Conservation (phyloP, 805 yeast genomes). For the Huiozyma sinensis region DNA sequence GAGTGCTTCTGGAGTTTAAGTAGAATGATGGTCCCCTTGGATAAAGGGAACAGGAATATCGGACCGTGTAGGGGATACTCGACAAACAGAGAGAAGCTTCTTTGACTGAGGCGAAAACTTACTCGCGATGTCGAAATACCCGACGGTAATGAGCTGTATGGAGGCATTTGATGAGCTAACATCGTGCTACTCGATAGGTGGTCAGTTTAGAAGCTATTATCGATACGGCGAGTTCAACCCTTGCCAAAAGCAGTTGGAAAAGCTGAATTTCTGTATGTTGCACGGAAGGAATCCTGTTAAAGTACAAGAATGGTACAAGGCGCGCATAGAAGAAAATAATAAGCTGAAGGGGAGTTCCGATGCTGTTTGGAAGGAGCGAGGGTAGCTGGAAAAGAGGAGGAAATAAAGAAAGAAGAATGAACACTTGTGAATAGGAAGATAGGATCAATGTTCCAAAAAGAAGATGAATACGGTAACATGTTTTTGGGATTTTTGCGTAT, state of each 20-base stretch:
- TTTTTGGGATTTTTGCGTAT: no score
- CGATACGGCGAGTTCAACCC: constrained; percentile 68
- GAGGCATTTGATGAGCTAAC: constrained; percentile 83
- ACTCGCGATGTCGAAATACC: constrained; percentile 9
- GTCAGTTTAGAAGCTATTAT: constrained; percentile 76
- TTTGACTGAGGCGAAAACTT: no score
- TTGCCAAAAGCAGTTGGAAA: constrained; percentile 60
- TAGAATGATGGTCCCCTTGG: no score
- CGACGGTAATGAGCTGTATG: constrained; percentile 53
- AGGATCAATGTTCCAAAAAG: not conserved
- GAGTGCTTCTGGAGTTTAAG: no score
- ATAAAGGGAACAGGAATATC: not conserved
- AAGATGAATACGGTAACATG: not conserved
- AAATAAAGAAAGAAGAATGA: not conserved
- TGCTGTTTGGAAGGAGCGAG: constrained; percentile 61
- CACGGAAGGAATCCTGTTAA: constrained; percentile 44
- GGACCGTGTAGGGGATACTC: not conserved
- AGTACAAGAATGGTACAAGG: constrained; percentile 64
- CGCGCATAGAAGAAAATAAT: constrained; percentile 43
- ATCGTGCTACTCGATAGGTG: constrained; percentile 82
- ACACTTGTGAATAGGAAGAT: not conserved
- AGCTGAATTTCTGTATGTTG: constrained; percentile 70
- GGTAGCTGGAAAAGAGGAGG: not conserved
- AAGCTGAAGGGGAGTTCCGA: constrained; percentile 66
- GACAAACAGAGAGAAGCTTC: not conserved